Conservation (phyloP, 148 eudicot genomes). For the Limonium bicolor region DNA sequence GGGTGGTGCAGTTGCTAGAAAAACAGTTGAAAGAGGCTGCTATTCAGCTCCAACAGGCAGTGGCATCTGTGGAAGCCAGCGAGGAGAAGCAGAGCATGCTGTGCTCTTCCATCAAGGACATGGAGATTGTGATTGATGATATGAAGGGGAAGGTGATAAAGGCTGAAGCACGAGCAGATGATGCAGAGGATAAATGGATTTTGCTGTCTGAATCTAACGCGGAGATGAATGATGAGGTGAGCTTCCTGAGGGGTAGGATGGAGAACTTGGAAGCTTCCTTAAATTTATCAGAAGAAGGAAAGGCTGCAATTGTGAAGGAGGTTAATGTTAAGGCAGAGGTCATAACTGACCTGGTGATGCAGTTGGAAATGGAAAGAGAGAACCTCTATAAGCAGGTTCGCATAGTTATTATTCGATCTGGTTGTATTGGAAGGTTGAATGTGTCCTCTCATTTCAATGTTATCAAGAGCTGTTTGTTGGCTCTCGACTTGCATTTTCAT, state of each 20-base stretch:
- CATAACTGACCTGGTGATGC: constrained; percentile 63
- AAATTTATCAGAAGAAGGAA: constrained; percentile 54
- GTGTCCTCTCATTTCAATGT: neutral
- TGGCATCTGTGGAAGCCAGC: constrained; percentile 64
- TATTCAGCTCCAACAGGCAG: constrained; percentile 48
- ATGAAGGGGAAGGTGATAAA: constrained; percentile 46
- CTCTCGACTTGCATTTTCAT: neutral
- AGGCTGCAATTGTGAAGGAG: constrained; percentile 58
- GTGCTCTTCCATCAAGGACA: constrained; percentile 47
- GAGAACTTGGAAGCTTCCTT: constrained; percentile 53
- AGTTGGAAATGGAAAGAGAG: constrained; percentile 75
- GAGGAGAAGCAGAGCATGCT: constrained; percentile 58
- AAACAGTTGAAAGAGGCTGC: constrained; percentile 42
- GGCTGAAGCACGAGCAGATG: constrained; percentile 52
- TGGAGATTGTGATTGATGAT: constrained; percentile 63
- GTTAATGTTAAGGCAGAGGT: constrained; percentile 44
- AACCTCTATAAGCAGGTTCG: constrained; percentile 77
- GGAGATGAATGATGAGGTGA: constrained; percentile 53
- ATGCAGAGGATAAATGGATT: constrained; percentile 61
- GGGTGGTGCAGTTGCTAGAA: constrained; percentile 38
- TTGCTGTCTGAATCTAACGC: constrained; percentile 50
- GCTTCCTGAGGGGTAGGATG: constrained; percentile 34
- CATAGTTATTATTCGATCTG: neutral
- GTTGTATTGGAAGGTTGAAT: neutral
- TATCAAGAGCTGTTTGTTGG: neutral